A percentile compares a stretch with the other conserved stretches of the same genome.
phyloP scores from a whole-genome alignment of 805 yeast genomes.

The Kurtzmaniella fragi region DNA sequence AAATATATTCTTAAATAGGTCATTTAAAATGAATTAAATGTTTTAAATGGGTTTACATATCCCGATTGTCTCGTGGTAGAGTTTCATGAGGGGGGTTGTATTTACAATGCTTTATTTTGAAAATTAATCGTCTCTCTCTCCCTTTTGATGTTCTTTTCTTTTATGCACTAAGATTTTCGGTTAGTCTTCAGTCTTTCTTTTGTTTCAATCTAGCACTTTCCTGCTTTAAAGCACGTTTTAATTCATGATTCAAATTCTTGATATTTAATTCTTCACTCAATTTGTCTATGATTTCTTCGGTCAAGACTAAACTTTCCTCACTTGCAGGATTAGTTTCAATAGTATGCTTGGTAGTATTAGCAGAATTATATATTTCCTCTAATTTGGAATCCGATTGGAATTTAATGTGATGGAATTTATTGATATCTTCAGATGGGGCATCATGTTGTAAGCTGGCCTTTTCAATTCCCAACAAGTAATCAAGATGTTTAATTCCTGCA shows the following conservation, averaged over 20 bases:
- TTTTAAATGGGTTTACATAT: too few relatives aligned
- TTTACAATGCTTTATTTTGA: too few relatives aligned
- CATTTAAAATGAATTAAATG: too few relatives aligned
- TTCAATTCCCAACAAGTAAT: conserved; percentile 40
- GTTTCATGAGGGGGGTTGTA: too few relatives aligned
- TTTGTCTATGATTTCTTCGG: conserved; percentile 40
- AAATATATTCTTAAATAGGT: too few relatives aligned
- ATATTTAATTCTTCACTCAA: conserved; percentile 44
- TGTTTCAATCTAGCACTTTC: conserved; percentile 33
- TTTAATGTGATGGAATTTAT: conserved; percentile 12
- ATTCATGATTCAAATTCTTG: conserved; percentile 37
- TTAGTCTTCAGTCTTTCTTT: conserved; percentile 12
- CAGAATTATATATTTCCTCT: conserved; percentile 14
- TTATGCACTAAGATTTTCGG: too few relatives aligned
- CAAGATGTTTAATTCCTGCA: conserved; percentile 66
- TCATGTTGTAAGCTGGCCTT: conserved; percentile 6
- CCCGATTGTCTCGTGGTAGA: too few relatives aligned
- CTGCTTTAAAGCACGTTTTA: conserved; percentile 50
- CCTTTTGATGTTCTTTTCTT: too few relatives aligned
- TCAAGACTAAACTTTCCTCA: conserved; percentile 37
- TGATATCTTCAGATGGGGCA: neutral
- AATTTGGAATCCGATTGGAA: conserved; percentile 11
- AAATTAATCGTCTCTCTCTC: too few relatives aligned
- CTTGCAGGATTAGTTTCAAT: conserved; percentile 9
- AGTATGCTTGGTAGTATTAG: conserved; percentile 3